These are phyloP conservation scores for Juglanconis sp. DNA, from an alignment of 2,329 filamentous ascomycete genomes.

Conservation along the genomic window DNA sequence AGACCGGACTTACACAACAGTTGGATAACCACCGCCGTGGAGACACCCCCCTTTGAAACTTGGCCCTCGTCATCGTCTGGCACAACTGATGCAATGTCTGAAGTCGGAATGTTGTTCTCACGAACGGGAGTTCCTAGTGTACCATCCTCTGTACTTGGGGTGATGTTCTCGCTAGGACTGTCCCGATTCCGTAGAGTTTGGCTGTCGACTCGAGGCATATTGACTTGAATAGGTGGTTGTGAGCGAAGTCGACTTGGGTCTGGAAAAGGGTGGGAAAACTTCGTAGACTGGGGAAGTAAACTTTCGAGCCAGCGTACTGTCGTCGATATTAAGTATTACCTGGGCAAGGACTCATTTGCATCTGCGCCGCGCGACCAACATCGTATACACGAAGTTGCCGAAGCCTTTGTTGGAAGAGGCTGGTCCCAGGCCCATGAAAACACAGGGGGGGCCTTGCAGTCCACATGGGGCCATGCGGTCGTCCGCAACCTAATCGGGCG, in stretches of 20 bases:
- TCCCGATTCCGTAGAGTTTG: not conserved
- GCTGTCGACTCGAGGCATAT: not conserved
- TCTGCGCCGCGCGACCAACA: not conserved
- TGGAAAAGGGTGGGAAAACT: not conserved
- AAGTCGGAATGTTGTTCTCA: not conserved
- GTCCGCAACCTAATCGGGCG: not conserved
- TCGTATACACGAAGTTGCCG: not conserved
- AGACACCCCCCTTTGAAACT: not conserved
- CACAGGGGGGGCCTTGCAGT: not conserved
- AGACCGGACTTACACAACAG: constrained; percentile 1
- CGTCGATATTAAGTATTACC: not conserved
- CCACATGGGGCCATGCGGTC: not conserved
- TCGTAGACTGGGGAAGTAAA: too few species aligned
- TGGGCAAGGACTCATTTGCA: not conserved
- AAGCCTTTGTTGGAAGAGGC: not conserved
- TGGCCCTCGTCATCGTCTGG: not conserved
- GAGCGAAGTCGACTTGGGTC: not conserved
- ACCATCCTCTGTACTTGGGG: not conserved
- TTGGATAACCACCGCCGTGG: constrained; percentile 1
- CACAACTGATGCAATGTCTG: not conserved
- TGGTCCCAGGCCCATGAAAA: not conserved
- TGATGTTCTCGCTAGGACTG: not conserved
- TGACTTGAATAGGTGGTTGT: not conserved
- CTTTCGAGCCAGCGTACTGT: not conserved
- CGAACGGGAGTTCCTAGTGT: not conserved